Evolutionary conservation across 2,329 filamentous ascomycete genomes (phyloP).

Genomic region (Trichophaea hybrida): DNA sequence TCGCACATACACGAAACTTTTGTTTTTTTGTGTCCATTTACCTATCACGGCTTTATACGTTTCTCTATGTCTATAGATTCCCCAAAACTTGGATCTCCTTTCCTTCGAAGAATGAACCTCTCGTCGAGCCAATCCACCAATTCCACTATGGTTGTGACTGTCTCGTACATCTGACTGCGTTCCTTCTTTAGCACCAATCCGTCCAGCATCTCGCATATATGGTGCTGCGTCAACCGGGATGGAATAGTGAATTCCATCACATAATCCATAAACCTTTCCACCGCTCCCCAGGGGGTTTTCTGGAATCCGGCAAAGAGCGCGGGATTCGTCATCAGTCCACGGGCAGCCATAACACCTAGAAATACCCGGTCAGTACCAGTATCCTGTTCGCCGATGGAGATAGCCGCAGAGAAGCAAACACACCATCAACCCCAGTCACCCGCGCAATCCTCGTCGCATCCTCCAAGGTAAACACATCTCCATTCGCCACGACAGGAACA

Average conservation of each 20-base stretch:
- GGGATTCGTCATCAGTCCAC: slow-evolving; percentile 53
- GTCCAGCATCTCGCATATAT: slow-evolving; percentile 51
- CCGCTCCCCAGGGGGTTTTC: slow-evolving; percentile 46
- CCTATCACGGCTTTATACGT: neutral
- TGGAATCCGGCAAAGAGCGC: slow-evolving; percentile 46
- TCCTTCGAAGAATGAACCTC: slow-evolving; percentile 27
- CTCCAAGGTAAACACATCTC: slow-evolving; percentile 48
- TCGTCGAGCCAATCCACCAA: slow-evolving; percentile 47
- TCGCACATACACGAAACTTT: no score
- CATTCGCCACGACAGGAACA: slow-evolving; percentile 54
- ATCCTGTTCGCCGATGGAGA: neutral
- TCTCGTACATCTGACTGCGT: slow-evolving; percentile 37
- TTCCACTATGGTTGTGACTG: slow-evolving; percentile 41
- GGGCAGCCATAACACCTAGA: slow-evolving; percentile 52
- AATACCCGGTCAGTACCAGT: neutral
- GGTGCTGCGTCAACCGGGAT: slow-evolving; percentile 49
- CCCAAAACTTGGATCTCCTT: slow-evolving; percentile 19
- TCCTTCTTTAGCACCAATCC: slow-evolving; percentile 44
- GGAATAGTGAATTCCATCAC: slow-evolving; percentile 45
- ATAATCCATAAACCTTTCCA: slow-evolving; percentile 48
- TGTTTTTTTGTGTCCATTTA: neutral
- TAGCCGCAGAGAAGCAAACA: neutral
- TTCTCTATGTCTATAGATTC: slow-evolving; percentile 8
- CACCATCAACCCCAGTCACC: slow-evolving; percentile 30
- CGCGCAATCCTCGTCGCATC: slow-evolving; percentile 29